phyloP scores from a whole-genome alignment of 2,329 filamentous ascomycete genomes.

The Lachnellula arida region DNA sequence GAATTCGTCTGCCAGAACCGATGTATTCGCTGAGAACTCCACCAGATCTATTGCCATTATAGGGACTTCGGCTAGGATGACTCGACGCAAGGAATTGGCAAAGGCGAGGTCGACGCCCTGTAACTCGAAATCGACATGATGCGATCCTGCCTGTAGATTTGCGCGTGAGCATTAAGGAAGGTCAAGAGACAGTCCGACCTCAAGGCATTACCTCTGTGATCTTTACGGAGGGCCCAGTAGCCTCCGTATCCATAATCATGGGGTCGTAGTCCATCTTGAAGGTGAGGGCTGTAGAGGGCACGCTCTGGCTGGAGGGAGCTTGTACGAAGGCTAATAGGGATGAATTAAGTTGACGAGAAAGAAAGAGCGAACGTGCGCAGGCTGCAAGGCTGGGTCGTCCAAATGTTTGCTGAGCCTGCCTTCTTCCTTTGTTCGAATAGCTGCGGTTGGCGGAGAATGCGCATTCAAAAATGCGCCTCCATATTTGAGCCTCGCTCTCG shows the following conservation, averaged over 20 bases:
- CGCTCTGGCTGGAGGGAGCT: background rate
- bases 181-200: background rate
- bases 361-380: no score
- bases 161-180: conserved; percentile 21
- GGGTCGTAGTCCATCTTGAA: conserved; percentile 45
- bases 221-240: conserved; percentile 42
- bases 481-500: no score
- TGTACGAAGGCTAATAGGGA: background rate
- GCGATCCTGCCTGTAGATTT: conserved; percentile 61
- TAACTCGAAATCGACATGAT: conserved; percentile 87
- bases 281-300: background rate
- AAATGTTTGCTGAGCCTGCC: no score
- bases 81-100: conserved; percentile 85
- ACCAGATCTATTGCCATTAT: conserved; percentile 94
- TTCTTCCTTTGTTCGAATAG: no score
- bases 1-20: conserved; percentile 95
- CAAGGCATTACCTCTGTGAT: conserved; percentile 38
- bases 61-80: conserved; percentile 90
- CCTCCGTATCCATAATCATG: conserved; percentile 39
- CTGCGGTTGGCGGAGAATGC: no score
- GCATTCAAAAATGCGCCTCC: no score
- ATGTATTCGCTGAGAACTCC: conserved; percentile 87
- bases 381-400: no score
- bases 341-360: background rate
- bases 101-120: conserved; percentile 85